These are phyloP conservation scores for Colletotrichum lentis DNA, from an alignment of 2,329 filamentous ascomycete species.

Conservation along the genomic window DNA sequence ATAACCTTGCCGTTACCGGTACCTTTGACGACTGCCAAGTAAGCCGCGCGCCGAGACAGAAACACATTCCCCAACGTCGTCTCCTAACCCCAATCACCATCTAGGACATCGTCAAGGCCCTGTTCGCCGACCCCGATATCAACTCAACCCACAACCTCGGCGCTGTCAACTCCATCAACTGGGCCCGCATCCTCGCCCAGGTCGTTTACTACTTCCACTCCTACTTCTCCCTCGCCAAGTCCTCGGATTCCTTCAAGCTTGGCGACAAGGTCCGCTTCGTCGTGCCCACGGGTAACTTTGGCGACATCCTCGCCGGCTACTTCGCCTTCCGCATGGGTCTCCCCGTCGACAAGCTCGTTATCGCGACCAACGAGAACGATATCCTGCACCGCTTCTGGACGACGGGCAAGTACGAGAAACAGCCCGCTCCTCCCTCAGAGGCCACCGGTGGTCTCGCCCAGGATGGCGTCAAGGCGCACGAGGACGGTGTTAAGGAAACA, in stretches of 20 bases:
- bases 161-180: constrained; percentile 97
- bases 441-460: constrained; percentile 71
- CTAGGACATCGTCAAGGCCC: constrained; percentile 88
- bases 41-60: constrained; percentile 36
- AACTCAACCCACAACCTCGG: constrained; percentile 85
- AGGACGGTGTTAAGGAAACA: constrained; percentile 86
- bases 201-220: constrained; percentile 97
- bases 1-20: constrained; percentile 88
- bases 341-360: constrained; percentile 84
- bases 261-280: constrained; percentile 81
- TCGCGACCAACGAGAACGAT: constrained; percentile 97
- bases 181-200: constrained; percentile 92
- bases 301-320: constrained; percentile 91
- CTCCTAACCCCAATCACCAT: constrained; percentile 2
- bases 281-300: constrained; percentile 95
- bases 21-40: constrained; percentile 97
- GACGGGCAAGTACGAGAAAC: constrained; percentile 88
- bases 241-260: constrained; percentile 65
- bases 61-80: background rate
- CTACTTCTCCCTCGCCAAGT: constrained; percentile 81
- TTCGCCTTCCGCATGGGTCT: constrained; percentile 92
- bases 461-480: constrained; percentile 69
- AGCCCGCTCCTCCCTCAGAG: constrained; percentile 66
- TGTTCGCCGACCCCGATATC: constrained; percentile 86
- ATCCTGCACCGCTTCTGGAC: constrained; percentile 96